Conservation (phyloP, 2,329 filamentous ascomycete species). For the Calonectria pteridis region DNA sequence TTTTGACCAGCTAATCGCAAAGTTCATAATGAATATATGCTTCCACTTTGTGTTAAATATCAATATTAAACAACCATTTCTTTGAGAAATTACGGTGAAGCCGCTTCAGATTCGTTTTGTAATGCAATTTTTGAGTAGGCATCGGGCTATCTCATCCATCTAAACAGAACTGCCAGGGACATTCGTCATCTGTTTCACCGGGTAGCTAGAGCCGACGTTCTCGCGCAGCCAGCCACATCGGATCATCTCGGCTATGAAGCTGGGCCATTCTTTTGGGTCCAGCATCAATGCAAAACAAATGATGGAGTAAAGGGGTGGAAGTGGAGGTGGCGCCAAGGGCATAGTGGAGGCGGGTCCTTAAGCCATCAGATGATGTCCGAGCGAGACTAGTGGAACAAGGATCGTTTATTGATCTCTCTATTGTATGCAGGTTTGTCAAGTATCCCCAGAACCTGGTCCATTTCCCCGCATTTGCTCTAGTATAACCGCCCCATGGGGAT, state of each 20-base stretch:
- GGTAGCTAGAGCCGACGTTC: not conserved
- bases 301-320: not conserved
- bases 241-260: not conserved
- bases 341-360: not conserved
- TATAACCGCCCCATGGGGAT: not conserved
- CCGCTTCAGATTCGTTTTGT: not conserved
- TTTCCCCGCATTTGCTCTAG: not conserved
- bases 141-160: not conserved
- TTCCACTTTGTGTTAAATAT: not conserved
- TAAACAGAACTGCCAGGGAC: not conserved
- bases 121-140: not conserved
- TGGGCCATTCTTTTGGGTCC: not conserved
- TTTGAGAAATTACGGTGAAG: not conserved
- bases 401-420: not conserved
- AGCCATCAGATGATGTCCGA: not conserved
- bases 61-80: not conserved
- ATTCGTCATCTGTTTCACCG: not conserved
- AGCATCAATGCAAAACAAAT: not conserved
- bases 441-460: not conserved
- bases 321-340: constrained; percentile 1
- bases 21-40: not conserved
- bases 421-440: not conserved
- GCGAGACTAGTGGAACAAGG: not conserved
- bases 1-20: not conserved
- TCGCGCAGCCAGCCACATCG: not conserved